A percentile compares a stretch with the other conserved stretches of the same genome.
Evolutionary conservation across 257 asterid genomes (phyloP).

Genomic region (Penstemon davidsonii): DNA sequence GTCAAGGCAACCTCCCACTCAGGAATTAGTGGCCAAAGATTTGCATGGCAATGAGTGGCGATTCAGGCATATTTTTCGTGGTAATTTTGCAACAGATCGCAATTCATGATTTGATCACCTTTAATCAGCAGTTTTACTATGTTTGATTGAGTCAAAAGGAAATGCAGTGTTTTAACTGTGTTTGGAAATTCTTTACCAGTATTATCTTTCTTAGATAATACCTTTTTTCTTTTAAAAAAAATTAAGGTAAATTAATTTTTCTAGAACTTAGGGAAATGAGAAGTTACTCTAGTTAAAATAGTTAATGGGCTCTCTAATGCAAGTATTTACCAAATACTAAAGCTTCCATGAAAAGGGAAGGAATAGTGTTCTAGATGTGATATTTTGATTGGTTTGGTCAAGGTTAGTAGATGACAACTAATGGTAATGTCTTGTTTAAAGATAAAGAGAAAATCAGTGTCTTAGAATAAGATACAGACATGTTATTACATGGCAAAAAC

Average conservation of each 20-base stretch:
- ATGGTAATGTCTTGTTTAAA: background rate
- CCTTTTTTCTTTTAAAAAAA: too few relatives aligned
- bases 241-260: background rate
- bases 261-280: background rate
- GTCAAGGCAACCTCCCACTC: conserved; percentile 72
- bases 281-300: background rate
- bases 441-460: background rate
- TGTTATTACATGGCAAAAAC: too few relatives aligned
- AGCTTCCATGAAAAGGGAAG: background rate
- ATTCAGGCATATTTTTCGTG: conserved; percentile 90
- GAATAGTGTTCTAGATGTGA: background rate
- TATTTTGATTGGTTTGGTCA: background rate
- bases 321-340: background rate
- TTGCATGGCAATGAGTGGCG: conserved; percentile 88
- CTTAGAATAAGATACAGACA: background rate
- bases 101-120: background rate
- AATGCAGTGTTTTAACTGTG: too few relatives aligned
- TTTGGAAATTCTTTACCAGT: too few relatives aligned
- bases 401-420: background rate
- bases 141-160: too few relatives aligned
- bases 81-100: conserved; percentile 29
- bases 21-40: conserved; percentile 82
- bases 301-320: background rate
- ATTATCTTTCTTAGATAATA: too few relatives aligned
- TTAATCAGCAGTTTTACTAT: background rate